These are phyloP conservation scores for Apiospora aurea DNA, from an alignment of 2,329 filamentous ascomycete genomes.

Conservation along the genomic window DNA sequence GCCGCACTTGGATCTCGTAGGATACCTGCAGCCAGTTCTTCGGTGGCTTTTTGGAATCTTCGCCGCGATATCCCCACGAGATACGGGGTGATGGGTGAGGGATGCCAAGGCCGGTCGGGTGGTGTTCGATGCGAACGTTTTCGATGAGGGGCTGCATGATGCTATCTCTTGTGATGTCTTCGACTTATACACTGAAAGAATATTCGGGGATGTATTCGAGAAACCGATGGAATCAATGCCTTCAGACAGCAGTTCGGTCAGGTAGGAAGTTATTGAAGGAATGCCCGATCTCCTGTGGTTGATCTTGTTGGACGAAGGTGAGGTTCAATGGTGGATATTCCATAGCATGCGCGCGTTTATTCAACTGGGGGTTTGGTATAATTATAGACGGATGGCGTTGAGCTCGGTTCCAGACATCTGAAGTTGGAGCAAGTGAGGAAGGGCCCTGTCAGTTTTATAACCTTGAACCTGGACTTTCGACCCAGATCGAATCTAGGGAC, in stretches of 20 bases:
- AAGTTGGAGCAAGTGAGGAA: neutral
- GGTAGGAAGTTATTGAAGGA: neutral
- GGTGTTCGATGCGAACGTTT: conserved; percentile 34
- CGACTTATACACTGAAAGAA: neutral
- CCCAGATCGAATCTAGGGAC: too few species aligned
- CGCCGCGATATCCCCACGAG: conserved; percentile 50
- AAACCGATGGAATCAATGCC: neutral
- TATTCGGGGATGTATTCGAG: neutral
- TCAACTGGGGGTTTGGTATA: neutral
- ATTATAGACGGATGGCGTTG: neutral
- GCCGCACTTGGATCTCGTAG: conserved; percentile 52
- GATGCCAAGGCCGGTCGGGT: conserved; percentile 51
- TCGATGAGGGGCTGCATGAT: neutral
- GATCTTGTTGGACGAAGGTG: neutral
- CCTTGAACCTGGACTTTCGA: too few species aligned
- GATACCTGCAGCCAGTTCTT: conserved; percentile 51
- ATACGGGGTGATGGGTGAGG: conserved; percentile 52
- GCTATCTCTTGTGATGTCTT: neutral
- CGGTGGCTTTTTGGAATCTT: conserved; percentile 30
- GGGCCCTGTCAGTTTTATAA: too few species aligned
- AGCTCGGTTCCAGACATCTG: neutral
- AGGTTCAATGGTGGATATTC: neutral
- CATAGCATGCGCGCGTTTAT: neutral
- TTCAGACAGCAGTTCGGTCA: neutral
- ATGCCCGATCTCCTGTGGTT: neutral